Evolutionary conservation across 2,329 filamentous ascomycete species (phyloP).

Genomic region (Fusarium luffae): DNA sequence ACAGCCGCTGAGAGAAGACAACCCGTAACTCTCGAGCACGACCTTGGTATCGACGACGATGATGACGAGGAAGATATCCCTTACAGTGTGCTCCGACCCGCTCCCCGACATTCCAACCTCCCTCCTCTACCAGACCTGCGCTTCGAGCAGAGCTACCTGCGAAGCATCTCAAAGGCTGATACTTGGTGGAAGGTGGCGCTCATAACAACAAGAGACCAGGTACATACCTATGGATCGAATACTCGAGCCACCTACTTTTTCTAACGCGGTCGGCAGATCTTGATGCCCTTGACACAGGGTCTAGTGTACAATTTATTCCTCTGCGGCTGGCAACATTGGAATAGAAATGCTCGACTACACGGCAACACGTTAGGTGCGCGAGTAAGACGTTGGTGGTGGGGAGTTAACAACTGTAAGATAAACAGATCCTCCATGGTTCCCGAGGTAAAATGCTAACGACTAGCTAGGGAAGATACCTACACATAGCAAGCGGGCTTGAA

Average conservation of each 20-base stretch:
- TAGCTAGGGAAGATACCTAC: conserved; percentile 70
- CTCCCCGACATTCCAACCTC: conserved; percentile 59
- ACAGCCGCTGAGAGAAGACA: conserved; percentile 73
- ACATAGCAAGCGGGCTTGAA: conserved; percentile 27
- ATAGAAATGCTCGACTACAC: conserved; percentile 78
- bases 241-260: not conserved
- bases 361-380: conserved; percentile 81
- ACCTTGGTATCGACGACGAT: conserved; percentile 55
- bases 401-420: conserved; percentile 78
- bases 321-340: conserved; percentile 91
- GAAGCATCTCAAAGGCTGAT: conserved; percentile 83
- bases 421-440: not conserved
- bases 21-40: conserved; percentile 43
- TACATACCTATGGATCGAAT: conserved; percentile 52
- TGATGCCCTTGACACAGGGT: conserved; percentile 89
- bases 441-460: conserved; percentile 2
- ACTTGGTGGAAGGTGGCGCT: conserved; percentile 82
- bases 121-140: conserved; percentile 85
- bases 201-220: conserved; percentile 91
- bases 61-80: conserved; percentile 71
- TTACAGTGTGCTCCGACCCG: conserved; percentile 70
- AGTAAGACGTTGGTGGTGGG: conserved; percentile 93
- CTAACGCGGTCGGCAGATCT: conserved; percentile 62
- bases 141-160: conserved; percentile 98
- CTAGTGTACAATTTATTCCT: conserved; percentile 87